Evolutionary conservation across 495 filamentous ascomycete genomes (phyloP).

Genomic region (Penicillium cinerascens): DNA sequence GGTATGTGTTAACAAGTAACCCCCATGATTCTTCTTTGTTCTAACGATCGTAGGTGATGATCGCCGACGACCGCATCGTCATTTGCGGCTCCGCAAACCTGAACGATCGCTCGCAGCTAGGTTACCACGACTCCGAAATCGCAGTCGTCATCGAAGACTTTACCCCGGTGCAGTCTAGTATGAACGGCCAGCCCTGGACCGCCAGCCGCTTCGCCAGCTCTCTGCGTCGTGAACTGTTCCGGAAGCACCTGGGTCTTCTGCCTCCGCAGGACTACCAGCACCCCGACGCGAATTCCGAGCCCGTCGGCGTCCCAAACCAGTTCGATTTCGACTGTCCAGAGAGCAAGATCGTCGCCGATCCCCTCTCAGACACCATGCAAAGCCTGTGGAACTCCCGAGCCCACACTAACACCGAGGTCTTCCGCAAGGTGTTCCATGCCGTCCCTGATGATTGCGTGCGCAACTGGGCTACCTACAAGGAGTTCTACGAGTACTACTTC

Average conservation of each 20-base stretch:
- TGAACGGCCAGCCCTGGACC: slow-evolving; percentile 66
- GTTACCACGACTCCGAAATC: slow-evolving; percentile 80
- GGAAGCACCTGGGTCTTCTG: slow-evolving; percentile 87
- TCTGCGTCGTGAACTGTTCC: slow-evolving; percentile 80
- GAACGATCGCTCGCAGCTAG: slow-evolving; percentile 91
- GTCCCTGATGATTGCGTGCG: slow-evolving; percentile 78
- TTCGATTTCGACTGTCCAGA: slow-evolving; percentile 80
- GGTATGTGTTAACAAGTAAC: slow-evolving; percentile 30
- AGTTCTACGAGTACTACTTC: slow-evolving; percentile 76
- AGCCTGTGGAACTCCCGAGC: slow-evolving; percentile 73
- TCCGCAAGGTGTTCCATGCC: slow-evolving; percentile 79
- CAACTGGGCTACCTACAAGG: slow-evolving; percentile 83
- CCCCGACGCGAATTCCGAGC: slow-evolving; percentile 70
- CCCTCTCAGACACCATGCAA: slow-evolving; percentile 62
- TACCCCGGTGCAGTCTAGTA: slow-evolving; percentile 60
- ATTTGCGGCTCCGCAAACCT: slow-evolving; percentile 93
- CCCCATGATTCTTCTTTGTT: not conserved
- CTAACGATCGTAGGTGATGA: slow-evolving; percentile 58
- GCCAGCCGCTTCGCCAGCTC: slow-evolving; percentile 80
- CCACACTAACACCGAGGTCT: slow-evolving; percentile 76
- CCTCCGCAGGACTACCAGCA: slow-evolving; percentile 63
- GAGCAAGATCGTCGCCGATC: slow-evolving; percentile 73
- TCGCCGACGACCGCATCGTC: slow-evolving; percentile 85
- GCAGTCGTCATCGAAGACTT: slow-evolving; percentile 79
- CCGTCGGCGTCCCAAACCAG: slow-evolving; percentile 65